Base-by-base conservation (phyloP, 495 filamentous ascomycete species). In the Aspergillus egyptiacus region DNA sequence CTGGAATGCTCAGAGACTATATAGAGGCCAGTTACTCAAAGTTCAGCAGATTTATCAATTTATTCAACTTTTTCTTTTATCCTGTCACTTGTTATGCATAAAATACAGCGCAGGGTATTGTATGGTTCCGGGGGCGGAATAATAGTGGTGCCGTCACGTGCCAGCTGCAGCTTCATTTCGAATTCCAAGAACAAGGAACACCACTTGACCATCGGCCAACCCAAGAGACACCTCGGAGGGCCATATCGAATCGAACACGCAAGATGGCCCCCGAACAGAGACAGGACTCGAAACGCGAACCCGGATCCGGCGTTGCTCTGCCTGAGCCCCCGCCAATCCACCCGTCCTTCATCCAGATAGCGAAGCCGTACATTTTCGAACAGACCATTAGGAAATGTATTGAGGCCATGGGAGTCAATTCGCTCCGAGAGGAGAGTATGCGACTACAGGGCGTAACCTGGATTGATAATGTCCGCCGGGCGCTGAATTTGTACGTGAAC, bases 361-460 rank as follows among this genome's bases (percentile, higher is more conserved):
- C 84, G 34, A 78, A 83, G 58, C 79, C 79, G 22, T 87, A 82
- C 55, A 68, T 86, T 50, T 82, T 82, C 50, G 75, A 86, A 58
- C 73, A 80, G 50, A 76, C 76, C 27, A 71, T 85, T 18, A 73
- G 81, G 48, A 67, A 72, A 52, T 81, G 78, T 46, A 68, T 85
- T n/a, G 62, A 67, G 1, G 68, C 66, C 10, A 70, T 76, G 60
- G 75, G 74, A 0, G 68, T 79, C 25, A 76, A 74, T 40, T 75
- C 79, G 30, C 71, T 73, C 14, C 74, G 77, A 17, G 89, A 95
- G 58, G 86, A 90, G 51, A 73, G 61, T 25, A 71, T 83, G 39
- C 79, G 88, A 27, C 63, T 94, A 14, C 83, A 86, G 52, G 89
- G 89, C 28, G 81, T 94, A 0, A 74, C 83, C 6, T 85, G 87